Evolutionary conservation across 2,329 filamentous ascomycete species (phyloP), one percentile per base, ranked within the genome.

Genomic region (Endoconidiophora polonica): DNA sequence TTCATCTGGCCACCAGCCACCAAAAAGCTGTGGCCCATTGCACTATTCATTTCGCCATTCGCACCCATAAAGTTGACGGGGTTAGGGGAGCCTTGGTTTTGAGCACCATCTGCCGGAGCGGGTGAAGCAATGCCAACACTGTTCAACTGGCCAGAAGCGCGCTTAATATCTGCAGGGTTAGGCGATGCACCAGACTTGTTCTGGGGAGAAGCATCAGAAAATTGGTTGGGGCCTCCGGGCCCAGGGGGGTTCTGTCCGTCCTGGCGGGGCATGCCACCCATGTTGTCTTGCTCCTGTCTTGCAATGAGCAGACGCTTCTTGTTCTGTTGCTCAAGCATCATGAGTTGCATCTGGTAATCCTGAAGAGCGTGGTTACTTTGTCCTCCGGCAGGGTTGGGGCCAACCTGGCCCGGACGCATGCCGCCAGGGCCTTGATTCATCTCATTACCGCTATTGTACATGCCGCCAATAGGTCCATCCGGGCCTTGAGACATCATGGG

Each of bases 341-440:
- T 90, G 61, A 90, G 67, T 62, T 90, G 84, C 83, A 88, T 88
- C 67, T 90, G 84, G 59, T 90, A 90, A 62, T 91, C 84, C 63
- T 88, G 83, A 43, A 90, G 70, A 20, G 84, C 84, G 62, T 88
- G 83, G 61, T 86, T 90, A 64, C 81, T 83, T 24, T 49, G 50
- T 23, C 51, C 51, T 5, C 43, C 42, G 14, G 51, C 71, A 54
- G 65, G 70, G 14, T 65, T 66, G 56, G 71, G 70, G 52, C 64
- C 69, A 38, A 66, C 70, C 24, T 70, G 67, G 39, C 66, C 72
- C 33, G 66, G 64, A 50, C 81, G 73, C 68, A 86, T 81, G 49
- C 68, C 73, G 41, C 65, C 70, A 22, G 73, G 71, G 44, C 67
- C 51, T 37, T 43, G 70, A 33, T 64, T 67, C 66, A 83, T 74